Base-by-base conservation (phyloP, 495 filamentous ascomycete genomes). In the Xylaria intraflava region DNA sequence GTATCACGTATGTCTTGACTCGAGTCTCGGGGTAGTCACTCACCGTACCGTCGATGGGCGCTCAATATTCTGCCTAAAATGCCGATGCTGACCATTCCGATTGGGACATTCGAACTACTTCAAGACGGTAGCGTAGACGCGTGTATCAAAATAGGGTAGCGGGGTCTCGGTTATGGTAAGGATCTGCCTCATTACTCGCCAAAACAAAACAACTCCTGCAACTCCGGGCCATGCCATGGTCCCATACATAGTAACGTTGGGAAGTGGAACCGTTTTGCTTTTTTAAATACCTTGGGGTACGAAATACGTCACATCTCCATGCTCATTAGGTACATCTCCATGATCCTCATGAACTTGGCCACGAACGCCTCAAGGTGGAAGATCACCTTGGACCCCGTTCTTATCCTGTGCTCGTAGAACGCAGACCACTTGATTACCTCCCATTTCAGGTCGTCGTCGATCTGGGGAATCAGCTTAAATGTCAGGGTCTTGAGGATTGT, bases 311-410 rank as follows among this genome's bases (percentile, higher is more conserved):
- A 77, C 68, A 77, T 67, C 19, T 94, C 92, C 81, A 96, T 92
- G 39, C 84, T 88, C 89, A 95, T 95, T 31, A 92, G 68, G 67
- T 88, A 89, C 65, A 89, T 91, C 75, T 98, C 93, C 49, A 92
- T 80, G 48, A 98, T 84, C 58, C 92, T 81, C 90, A 98, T 96
- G 66, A 95, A 92, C 73, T 95, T 96, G 26, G 94, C 92, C 30
- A 98, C 92, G 71, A 97, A 98, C 20, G 93, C 93, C 73, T 98
- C 93, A 0, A 98, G 78, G 60, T 98, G 93, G 69, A 98, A 98
- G 42, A 98, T 96, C 22, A 91, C 85, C 80, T 98, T 98, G 72
- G 74, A 92, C 35, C 93, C 93, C 56, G 87, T 81, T 57, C 85
- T 85, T 66, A 96, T 87, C 55, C 93, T 80, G 69, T 97, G 93